These are phyloP conservation scores for Spathaspora arborariae DNA, from an alignment of 805 yeast species.

Conservation along the genomic window DNA sequence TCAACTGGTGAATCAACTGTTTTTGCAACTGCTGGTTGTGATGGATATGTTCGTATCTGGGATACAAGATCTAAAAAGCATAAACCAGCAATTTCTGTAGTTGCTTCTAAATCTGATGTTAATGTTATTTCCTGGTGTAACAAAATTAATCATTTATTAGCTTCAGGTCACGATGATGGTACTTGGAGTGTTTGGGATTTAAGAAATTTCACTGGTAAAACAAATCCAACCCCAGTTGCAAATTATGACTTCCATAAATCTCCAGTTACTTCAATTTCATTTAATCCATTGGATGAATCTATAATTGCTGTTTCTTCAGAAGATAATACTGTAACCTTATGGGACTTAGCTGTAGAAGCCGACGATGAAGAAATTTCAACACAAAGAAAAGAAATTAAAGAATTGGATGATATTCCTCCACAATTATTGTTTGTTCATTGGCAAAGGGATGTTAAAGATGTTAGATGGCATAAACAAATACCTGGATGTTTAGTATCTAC, in stretches of 20 bases:
- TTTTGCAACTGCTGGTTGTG: constrained; percentile 91
- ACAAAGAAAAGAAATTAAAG: constrained; percentile 74
- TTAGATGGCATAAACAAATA: constrained; percentile 95
- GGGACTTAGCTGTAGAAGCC: constrained; percentile 99
- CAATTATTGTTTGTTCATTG: constrained; percentile 95
- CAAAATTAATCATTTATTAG: constrained; percentile 80
- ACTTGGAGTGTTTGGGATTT: constrained; percentile 98
- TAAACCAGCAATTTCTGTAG: constrained; percentile 81
- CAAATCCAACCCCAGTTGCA: constrained; percentile 80
- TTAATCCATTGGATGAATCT: constrained; percentile 94
- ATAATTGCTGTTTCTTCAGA: constrained; percentile 94
- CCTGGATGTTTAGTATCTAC: constrained; percentile 95
- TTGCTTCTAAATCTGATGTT: constrained; percentile 78
- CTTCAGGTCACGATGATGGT: constrained; percentile 97
- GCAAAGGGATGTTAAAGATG: constrained; percentile 97
- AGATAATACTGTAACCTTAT: constrained; percentile 92
- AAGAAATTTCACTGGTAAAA: constrained; percentile 61
- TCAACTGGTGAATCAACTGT: constrained; percentile 88
- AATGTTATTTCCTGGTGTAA: constrained; percentile 96
- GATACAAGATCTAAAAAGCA: constrained; percentile 92
- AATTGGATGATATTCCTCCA: constrained; percentile 87
- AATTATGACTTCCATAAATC: constrained; percentile 92
- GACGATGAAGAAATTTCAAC: constrained; percentile 94
- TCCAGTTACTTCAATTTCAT: constrained; percentile 88
- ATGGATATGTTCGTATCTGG: constrained; percentile 92